phyloP scores from a whole-genome alignment of 169 alveolate genomes.

The Theileria equi region DNA sequence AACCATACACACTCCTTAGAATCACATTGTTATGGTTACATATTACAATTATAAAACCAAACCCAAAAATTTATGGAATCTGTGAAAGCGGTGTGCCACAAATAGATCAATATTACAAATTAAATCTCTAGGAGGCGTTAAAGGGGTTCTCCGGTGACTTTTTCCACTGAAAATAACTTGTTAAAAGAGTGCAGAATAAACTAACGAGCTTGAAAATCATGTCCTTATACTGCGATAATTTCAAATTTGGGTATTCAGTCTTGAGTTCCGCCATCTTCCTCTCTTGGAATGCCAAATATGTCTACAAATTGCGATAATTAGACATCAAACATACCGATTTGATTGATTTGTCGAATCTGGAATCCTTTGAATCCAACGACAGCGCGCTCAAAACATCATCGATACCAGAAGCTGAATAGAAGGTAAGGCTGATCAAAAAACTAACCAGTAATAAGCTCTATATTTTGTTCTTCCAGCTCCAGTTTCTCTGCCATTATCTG shows the following conservation, averaged over 20 bases:
- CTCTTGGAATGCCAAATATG: conserved; percentile 69
- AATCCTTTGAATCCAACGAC: conserved; percentile 38
- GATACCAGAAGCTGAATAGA: conserved; percentile 59
- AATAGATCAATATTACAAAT: not conserved
- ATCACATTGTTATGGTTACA: too few species aligned
- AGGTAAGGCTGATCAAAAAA: not conserved
- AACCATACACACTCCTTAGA: not conserved
- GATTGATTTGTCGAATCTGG: conserved; percentile 40
- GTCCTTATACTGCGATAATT: conserved; percentile 74
- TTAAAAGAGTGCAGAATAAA: not conserved
- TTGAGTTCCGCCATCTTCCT: conserved; percentile 71
- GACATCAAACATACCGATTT: conserved; percentile 30
- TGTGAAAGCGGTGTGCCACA: not conserved
- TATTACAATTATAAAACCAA: not conserved
- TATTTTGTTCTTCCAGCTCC: conserved; percentile 38
- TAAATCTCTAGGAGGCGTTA: not conserved
- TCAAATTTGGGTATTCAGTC: conserved; percentile 69
- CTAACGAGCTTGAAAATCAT: conserved; percentile 73
- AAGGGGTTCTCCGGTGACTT: conserved; percentile 65
- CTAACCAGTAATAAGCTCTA: conserved; percentile 55
- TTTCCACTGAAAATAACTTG: conserved; percentile 45
- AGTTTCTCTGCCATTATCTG: conserved; percentile 34
- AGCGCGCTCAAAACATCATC: conserved; percentile 57
- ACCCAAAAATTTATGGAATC: not conserved
- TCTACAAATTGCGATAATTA: conserved; percentile 29